Evolutionary conservation across 1,139 yeast species (phyloP).

Genomic region (Protomyces gravidus): DNA sequence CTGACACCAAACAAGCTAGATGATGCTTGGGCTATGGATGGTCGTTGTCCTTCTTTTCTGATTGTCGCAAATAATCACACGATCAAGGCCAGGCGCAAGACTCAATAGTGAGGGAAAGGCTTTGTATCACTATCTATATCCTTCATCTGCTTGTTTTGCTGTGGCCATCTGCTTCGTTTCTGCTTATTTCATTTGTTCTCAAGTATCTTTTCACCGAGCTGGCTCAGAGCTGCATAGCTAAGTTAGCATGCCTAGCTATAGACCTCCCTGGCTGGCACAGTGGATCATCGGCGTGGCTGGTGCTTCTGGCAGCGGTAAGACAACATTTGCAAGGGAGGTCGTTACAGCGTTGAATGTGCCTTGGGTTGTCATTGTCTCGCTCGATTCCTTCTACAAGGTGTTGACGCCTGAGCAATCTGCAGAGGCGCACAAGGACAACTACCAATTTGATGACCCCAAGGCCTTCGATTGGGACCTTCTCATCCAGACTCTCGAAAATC

Average conservation of each 20-base stretch:
- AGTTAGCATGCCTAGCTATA: conserved; percentile 1
- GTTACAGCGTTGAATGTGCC: conserved; percentile 73
- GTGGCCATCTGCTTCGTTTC: too few relatives aligned
- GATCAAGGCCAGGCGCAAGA: too few relatives aligned
- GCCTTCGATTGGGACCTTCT: conserved; percentile 66
- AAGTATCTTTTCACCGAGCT: neutral
- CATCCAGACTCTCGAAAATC: conserved; percentile 55
- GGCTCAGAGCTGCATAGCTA: too few relatives aligned
- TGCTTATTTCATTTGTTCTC: too few relatives aligned
- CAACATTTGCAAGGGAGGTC: conserved; percentile 81
- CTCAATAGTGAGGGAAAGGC: too few relatives aligned
- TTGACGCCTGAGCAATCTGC: conserved; percentile 57
- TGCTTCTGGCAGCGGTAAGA: conserved; percentile 90
- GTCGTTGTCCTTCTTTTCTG: too few relatives aligned
- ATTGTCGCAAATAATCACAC: too few relatives aligned
- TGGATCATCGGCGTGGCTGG: conserved; percentile 95
- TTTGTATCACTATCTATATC: too few relatives aligned
- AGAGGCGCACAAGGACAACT: conserved; percentile 61
- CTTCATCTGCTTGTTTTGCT: too few relatives aligned
- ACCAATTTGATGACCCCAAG: conserved; percentile 81
- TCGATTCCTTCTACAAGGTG: conserved; percentile 87
- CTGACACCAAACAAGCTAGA: too few relatives aligned
- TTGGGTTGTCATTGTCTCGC: conserved; percentile 87
- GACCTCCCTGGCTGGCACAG: conserved; percentile 94
- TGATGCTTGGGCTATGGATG: too few relatives aligned